phyloP scores from a whole-genome alignment of 768 basidiomycete species.

The Mycena vulgaris region DNA sequence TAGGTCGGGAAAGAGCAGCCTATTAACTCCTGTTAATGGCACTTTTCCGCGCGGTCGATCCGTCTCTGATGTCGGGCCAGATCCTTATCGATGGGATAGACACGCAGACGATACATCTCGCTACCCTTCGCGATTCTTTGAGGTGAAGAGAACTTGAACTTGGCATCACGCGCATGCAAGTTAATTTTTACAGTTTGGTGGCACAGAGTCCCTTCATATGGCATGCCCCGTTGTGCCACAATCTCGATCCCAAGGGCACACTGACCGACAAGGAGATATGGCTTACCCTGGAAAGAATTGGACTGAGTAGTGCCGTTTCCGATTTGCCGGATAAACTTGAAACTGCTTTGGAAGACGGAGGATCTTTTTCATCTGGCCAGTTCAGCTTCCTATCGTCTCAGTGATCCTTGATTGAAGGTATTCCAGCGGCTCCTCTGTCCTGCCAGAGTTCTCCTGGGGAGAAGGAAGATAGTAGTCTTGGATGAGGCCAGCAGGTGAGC shows the following conservation, averaged over 20 bases:
- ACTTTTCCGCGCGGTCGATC: slow-evolving; percentile 9
- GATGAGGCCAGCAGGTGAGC: slow-evolving; percentile 35
- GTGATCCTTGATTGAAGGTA: no score
- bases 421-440: slow-evolving; percentile 24
- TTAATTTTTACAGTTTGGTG: slow-evolving; percentile 17
- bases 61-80: slow-evolving; percentile 6
- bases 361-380: slow-evolving; percentile 22
- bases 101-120: background rate
- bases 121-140: background rate
- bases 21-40: slow-evolving; percentile 19
- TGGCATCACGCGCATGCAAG: no score
- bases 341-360: slow-evolving; percentile 16
- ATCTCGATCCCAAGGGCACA: slow-evolving; percentile 5
- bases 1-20: slow-evolving; percentile 26
- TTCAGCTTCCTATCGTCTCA: no score
- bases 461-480: slow-evolving; percentile 20
- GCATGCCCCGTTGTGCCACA: slow-evolving; percentile 9
- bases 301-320: background rate
- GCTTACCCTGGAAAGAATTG: background rate
- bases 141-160: no score
- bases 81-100: slow-evolving; percentile 14
- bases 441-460: slow-evolving; percentile 20
- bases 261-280: slow-evolving; percentile 18
- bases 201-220: slow-evolving; percentile 18
- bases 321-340: slow-evolving; percentile 15